Conservation (phyloP, 768 basidiomycete genomes). For the Suillus bovinus region DNA sequence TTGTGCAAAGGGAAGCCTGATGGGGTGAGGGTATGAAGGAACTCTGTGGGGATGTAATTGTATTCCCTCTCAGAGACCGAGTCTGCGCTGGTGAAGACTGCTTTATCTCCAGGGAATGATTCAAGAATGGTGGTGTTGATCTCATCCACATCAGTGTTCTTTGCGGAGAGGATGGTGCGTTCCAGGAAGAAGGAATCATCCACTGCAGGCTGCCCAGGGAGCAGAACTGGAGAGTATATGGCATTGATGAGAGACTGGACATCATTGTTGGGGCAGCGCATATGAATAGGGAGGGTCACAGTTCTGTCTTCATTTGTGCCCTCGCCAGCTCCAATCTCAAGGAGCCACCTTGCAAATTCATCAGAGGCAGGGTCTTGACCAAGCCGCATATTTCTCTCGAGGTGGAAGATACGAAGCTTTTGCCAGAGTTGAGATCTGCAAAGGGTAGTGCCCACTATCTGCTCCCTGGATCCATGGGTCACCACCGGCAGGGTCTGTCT, state of each 20-base stretch:
- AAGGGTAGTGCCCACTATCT: slow-evolving; percentile 41
- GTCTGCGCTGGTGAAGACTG: slow-evolving; percentile 30
- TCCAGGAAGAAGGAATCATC: slow-evolving; percentile 30
- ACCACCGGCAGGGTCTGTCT: slow-evolving; percentile 49
- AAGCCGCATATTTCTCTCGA: slow-evolving; percentile 44
- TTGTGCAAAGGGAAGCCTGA: slow-evolving; percentile 41
- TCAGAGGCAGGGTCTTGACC: slow-evolving; percentile 25
- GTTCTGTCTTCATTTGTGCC: slow-evolving; percentile 20
- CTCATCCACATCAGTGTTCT: slow-evolving; percentile 32
- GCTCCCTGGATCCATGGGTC: slow-evolving; percentile 32
- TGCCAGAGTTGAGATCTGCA: slow-evolving; percentile 41
- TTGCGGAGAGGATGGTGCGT: slow-evolving; percentile 30
- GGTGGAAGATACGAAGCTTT: slow-evolving; percentile 30
- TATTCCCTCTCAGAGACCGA: slow-evolving; percentile 25
- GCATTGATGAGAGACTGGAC: slow-evolving; percentile 1
- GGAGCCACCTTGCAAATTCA: slow-evolving; percentile 38
- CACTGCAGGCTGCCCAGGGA: slow-evolving; percentile 12
- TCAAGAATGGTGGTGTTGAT: slow-evolving; percentile 33
- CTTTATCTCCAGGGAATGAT: slow-evolving; percentile 23
- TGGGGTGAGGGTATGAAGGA: slow-evolving; percentile 37
- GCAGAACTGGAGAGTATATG: slow-evolving; percentile 27
- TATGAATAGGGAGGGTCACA: slow-evolving; percentile 26
- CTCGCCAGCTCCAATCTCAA: slow-evolving; percentile 37
- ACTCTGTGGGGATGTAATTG: slow-evolving; percentile 36
- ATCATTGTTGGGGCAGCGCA: slow-evolving; percentile 18